Percentiles rank a stretch among this genome's conserved stretches.
These are phyloP conservation scores for Coccinonectria pachysandricola DNA, from an alignment of 2,329 filamentous ascomycete genomes.

Conservation along the genomic window DNA sequence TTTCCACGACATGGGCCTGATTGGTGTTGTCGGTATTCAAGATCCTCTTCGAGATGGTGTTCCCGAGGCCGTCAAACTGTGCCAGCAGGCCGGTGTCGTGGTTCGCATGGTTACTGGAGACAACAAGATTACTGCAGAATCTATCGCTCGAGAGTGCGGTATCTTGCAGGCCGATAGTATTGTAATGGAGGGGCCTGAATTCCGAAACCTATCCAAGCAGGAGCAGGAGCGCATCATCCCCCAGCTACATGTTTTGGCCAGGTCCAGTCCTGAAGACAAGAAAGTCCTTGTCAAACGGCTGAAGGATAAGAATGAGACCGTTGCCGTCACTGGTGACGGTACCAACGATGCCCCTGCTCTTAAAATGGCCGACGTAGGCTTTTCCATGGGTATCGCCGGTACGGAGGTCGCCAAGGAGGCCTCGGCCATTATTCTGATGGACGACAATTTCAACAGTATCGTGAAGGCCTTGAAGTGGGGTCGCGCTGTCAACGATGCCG, in stretches of 20 bases:
- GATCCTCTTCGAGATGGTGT: conserved; percentile 69
- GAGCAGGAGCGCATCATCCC: conserved; percentile 61
- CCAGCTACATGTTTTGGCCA: conserved; percentile 58
- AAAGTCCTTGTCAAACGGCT: conserved; percentile 60
- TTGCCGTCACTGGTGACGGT: conserved; percentile 74
- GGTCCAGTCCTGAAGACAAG: conserved; percentile 70
- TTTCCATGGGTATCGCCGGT: conserved; percentile 77
- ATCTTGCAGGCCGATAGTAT: conserved; percentile 59
- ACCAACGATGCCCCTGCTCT: conserved; percentile 77
- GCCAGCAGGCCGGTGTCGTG: conserved; percentile 65
- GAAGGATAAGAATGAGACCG: conserved; percentile 64
- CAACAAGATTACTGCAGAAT: conserved; percentile 68
- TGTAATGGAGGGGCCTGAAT: conserved; percentile 69
- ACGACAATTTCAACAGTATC: conserved; percentile 81
- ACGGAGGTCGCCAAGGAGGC: conserved; percentile 81
- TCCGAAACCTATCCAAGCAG: conserved; percentile 58
- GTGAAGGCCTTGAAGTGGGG: conserved; percentile 78
- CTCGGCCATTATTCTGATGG: conserved; percentile 77
- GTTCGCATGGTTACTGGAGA: conserved; percentile 83
- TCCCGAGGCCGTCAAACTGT: conserved; percentile 60
- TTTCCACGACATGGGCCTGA: conserved; percentile 56
- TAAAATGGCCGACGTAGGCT: conserved; percentile 72
- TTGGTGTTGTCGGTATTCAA: conserved; percentile 69
- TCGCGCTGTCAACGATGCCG: conserved; percentile 64
- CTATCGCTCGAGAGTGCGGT: conserved; percentile 69